These are phyloP conservation scores for Zymoseptoria pseudotritici DNA, from an alignment of 2,329 filamentous ascomycete genomes.

Conservation along the genomic window DNA sequence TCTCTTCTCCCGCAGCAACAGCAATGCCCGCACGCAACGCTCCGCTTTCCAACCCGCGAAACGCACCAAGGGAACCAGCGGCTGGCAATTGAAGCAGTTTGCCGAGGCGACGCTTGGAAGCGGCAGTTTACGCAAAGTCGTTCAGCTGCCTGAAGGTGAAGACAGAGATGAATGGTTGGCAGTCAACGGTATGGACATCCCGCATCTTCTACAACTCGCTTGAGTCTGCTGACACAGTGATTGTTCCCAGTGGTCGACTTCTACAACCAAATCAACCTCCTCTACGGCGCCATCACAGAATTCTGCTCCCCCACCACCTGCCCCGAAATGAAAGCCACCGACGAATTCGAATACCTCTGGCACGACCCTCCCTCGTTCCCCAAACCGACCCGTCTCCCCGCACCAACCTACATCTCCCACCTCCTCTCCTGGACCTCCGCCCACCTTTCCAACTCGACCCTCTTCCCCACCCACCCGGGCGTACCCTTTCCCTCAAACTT, in stretches of 20 bases:
- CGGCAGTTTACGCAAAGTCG: constrained; percentile 89
- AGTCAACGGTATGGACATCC: constrained; percentile 69
- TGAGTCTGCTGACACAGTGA: background rate
- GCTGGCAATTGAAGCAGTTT: constrained; percentile 93
- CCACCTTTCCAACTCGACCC: constrained; percentile 89
- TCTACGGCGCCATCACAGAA: constrained; percentile 97
- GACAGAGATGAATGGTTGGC: constrained; percentile 97
- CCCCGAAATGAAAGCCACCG: constrained; percentile 99
- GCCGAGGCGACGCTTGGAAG: constrained; percentile 94
- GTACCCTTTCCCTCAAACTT: constrained; percentile 91
- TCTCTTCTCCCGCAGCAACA: constrained; percentile 35
- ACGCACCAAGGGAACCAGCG: constrained; percentile 76
- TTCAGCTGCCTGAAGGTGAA: constrained; percentile 93
- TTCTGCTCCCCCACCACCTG: constrained; percentile 97
- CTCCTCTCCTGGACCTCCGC: constrained; percentile 94
- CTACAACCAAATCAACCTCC: constrained; percentile 99
- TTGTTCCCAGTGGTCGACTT: constrained; percentile 82
- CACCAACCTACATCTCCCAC: constrained; percentile 95
- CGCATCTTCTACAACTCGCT: background rate
- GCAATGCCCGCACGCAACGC: constrained; percentile 52
- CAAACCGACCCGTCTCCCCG: constrained; percentile 94
- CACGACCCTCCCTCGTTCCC: constrained; percentile 93
- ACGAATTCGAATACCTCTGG: constrained; percentile 99
- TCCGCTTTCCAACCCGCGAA: constrained; percentile 87
- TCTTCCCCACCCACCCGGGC: constrained; percentile 67